Evolutionary conservation across 768 basidiomycete genomes (phyloP).

Genomic region (Suillus americanus): DNA sequence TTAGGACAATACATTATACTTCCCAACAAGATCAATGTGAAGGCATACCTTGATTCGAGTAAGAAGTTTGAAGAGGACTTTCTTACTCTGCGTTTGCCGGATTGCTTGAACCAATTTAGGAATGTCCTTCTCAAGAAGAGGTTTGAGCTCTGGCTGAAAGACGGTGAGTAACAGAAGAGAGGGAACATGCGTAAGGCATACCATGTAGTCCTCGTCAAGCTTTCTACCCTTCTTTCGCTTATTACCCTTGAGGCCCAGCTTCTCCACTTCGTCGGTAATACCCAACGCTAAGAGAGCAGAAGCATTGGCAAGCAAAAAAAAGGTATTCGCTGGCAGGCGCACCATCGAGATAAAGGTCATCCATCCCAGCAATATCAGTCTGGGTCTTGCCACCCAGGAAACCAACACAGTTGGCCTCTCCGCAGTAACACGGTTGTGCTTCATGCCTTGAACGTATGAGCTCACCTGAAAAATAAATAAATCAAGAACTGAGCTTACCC

Average conservation of each 20-base stretch:
- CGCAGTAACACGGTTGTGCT: slow-evolving; percentile 92
- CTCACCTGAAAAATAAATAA: not conserved
- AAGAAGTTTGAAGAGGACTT: slow-evolving; percentile 80
- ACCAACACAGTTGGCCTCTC: slow-evolving; percentile 93
- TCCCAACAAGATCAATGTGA: not conserved
- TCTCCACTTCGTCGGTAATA: slow-evolving; percentile 88
- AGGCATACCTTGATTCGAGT: slow-evolving; percentile 75
- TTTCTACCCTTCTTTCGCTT: slow-evolving; percentile 92
- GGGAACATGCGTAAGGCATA: slow-evolving; percentile 32
- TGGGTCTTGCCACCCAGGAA: slow-evolving; percentile 98
- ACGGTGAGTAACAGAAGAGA: slow-evolving; percentile 7
- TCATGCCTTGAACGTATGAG: slow-evolving; percentile 66
- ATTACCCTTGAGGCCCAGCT: slow-evolving; percentile 77
- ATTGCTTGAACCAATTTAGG: slow-evolving; percentile 92
- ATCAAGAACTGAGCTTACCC: slow-evolving; percentile 64
- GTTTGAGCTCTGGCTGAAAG: slow-evolving; percentile 70
- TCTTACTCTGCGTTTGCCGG: slow-evolving; percentile 81
- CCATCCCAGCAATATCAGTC: slow-evolving; percentile 92
- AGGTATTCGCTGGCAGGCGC: slow-evolving; percentile 17
- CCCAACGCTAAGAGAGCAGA: slow-evolving; percentile 66
- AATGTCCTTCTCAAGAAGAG: slow-evolving; percentile 75
- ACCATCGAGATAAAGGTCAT: slow-evolving; percentile 94
- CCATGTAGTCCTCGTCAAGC: slow-evolving; percentile 92
- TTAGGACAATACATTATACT: slow-evolving; percentile 27
- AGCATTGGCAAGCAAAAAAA: not conserved